A percentile compares a stretch with the other conserved stretches of the same genome.
Conservation (phyloP, 371 early-diverging fungal species). For the Rhizomucor miehei region DNA sequence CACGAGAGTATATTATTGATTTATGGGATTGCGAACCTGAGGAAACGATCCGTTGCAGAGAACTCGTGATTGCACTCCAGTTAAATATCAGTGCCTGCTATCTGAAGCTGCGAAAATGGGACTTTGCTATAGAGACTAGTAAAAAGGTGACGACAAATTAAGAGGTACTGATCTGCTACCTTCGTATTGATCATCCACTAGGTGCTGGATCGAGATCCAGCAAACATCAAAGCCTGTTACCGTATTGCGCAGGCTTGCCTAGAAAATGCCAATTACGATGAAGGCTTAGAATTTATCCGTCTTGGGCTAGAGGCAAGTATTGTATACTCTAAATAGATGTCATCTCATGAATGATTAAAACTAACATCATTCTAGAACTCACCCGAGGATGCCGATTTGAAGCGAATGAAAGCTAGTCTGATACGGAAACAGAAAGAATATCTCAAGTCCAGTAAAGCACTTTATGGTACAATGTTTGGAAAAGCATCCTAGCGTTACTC, state of each 20-base stretch:
- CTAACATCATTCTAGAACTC: not conserved
- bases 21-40: conserved; percentile 41
- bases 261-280: conserved; percentile 50
- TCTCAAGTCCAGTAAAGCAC: not conserved
- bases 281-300: conserved; percentile 45
- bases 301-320: conserved; percentile 41
- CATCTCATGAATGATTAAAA: not conserved
- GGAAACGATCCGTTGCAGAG: conserved; percentile 21
- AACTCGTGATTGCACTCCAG: conserved; percentile 31
- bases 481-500: not conserved
- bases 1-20: conserved; percentile 33
- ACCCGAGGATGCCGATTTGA: not conserved
- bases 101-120: conserved; percentile 36
- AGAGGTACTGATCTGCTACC: not conserved
- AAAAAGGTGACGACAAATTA: conserved; percentile 18
- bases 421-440: not conserved
- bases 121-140: conserved; percentile 38
- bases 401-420: not conserved
- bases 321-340: not conserved
- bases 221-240: conserved; percentile 62
- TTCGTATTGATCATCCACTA: not conserved
- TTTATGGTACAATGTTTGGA: conserved; percentile 1
- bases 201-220: conserved; percentile 51
- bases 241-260: conserved; percentile 59
- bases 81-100: conserved; percentile 42